phyloP scores from a whole-genome alignment of 2,329 filamentous ascomycete genomes.

The Penicillium sp. region DNA sequence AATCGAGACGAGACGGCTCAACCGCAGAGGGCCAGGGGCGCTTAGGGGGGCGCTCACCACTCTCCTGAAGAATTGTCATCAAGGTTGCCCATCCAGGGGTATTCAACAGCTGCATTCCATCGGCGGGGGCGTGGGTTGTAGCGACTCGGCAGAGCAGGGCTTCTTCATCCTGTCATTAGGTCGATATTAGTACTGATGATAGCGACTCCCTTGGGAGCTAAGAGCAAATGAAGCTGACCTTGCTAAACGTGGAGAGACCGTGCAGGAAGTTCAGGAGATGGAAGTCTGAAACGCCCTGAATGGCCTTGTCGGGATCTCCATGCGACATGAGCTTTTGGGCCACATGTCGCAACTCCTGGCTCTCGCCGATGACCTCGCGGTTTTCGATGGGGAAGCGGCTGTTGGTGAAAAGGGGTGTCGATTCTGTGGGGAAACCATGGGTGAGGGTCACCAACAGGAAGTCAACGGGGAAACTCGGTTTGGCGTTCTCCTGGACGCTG shows the following conservation, averaged over 20 bases:
- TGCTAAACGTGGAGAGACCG: conserved; percentile 74
- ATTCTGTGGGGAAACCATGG: conserved; percentile 84
- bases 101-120: conserved; percentile 78
- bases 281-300: conserved; percentile 81
- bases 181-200: conserved; percentile 14
- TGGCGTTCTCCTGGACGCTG: conserved; percentile 95
- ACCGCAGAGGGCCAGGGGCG: conserved; percentile 49
- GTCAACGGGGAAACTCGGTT: conserved; percentile 92
- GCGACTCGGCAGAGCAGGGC: conserved; percentile 81
- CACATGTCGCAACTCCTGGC: conserved; percentile 71
- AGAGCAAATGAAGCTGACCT: conserved; percentile 58
- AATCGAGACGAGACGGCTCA: conserved; percentile 36
- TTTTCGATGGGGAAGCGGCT: conserved; percentile 87
- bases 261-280: conserved; percentile 88
- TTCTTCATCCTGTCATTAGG: conserved; percentile 72
- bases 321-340: conserved; percentile 67
- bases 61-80: conserved; percentile 88
- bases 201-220: not conserved
- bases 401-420: conserved; percentile 70
- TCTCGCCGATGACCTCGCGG: conserved; percentile 78
- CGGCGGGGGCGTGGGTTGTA: conserved; percentile 73
- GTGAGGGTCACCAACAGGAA: conserved; percentile 95
- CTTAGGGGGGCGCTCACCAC: conserved; percentile 93
- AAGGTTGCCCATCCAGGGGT: conserved; percentile 92
- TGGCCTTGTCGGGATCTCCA: conserved; percentile 60